phyloP scores from a whole-genome alignment of 169 alveolate genomes.

The Ichthyophthirius multifiliis region DNA sequence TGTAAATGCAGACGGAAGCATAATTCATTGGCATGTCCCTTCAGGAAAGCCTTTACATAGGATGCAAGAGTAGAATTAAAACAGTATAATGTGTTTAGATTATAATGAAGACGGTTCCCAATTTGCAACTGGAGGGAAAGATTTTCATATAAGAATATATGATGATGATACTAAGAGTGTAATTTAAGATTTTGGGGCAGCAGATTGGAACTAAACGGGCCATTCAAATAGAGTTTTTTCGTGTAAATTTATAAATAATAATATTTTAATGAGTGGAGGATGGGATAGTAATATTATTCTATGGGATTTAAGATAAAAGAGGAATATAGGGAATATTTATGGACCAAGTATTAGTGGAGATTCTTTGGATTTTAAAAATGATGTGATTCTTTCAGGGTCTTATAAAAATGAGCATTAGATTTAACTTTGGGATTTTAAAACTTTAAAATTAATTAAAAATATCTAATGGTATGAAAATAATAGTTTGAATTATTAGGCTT shows the following conservation, averaged over 20 bases:
- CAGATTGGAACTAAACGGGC: slow-evolving; percentile 66
- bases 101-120: slow-evolving; percentile 68
- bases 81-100: slow-evolving; percentile 76
- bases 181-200: slow-evolving; percentile 47
- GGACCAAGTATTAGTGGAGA: slow-evolving; percentile 88
- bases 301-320: slow-evolving; percentile 79
- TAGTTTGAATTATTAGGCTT: not conserved
- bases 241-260: slow-evolving; percentile 67
- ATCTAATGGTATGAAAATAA: slow-evolving; percentile 27
- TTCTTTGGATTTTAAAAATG: slow-evolving; percentile 71
- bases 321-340: slow-evolving; percentile 61
- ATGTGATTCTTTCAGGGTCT: slow-evolving; percentile 77
- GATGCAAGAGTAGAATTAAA: slow-evolving; percentile 55
- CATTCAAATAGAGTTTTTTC: slow-evolving; percentile 83
- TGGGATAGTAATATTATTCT: slow-evolving; percentile 86
- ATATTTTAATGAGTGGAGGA: slow-evolving; percentile 81
- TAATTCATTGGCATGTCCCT: slow-evolving; percentile 77
- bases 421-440: slow-evolving; percentile 82
- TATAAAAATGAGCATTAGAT: slow-evolving; percentile 81
- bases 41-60: slow-evolving; percentile 57
- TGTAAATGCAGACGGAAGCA: slow-evolving; percentile 74
- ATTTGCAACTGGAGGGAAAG: slow-evolving; percentile 84
- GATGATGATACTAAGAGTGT: slow-evolving; percentile 80
- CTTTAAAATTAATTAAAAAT: slow-evolving; percentile 28
- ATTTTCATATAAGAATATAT: slow-evolving; percentile 65